Evolutionary conservation across 1,284 basidiomycete genomes (phyloP), one percentile per base, ranked within the genome.

Genomic region (Cutaneotrichosporon dermatis): DNA sequence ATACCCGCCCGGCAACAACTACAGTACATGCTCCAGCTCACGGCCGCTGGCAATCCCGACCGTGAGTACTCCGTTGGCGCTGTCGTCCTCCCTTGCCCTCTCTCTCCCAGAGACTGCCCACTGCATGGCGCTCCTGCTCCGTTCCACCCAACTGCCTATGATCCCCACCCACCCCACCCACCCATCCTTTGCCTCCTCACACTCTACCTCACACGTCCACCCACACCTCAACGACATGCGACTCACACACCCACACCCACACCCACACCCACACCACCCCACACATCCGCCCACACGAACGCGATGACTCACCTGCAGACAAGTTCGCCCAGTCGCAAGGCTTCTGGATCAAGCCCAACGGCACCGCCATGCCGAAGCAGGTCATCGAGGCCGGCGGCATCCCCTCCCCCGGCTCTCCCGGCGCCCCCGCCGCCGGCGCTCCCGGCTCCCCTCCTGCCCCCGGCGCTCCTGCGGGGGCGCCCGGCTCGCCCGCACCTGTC

Each of bases 271-370:
- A 25, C 25, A 25, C 25, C 25, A 25, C 25, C 25, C 25, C 25
- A 25, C 25, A 25, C 25, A 25, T 25, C 25, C 25, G 25, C 25
- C 25, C 25, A 25, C 25, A 25, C 25, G 25, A 25, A 25, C 25
- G 25, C 25, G 25, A 25, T 25, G 25, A 25, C 43, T 94, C 57
- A 98, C 96, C 97, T 94, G 93, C 96, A 71, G 98, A 98, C 50
- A 99, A 81, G 74, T 96, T 90, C 0, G 96, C 60, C 13, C 60
- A 61, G 54, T 55, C 60, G 12, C 56, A 61, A 36, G 60, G 60
- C 39, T 61, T 61, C 56, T 57, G 54, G 53, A 61, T 61, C 60
- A 57, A 57, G 59, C 52, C 55, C 16, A 61, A 57, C 48, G 56
- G 55, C n/a, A 57, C 55, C 13, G 55, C 55, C 16, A 45, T 51